Conservation (phyloP, 345 rosid genomes). For the Xanthoceras sorbifolium region DNA sequence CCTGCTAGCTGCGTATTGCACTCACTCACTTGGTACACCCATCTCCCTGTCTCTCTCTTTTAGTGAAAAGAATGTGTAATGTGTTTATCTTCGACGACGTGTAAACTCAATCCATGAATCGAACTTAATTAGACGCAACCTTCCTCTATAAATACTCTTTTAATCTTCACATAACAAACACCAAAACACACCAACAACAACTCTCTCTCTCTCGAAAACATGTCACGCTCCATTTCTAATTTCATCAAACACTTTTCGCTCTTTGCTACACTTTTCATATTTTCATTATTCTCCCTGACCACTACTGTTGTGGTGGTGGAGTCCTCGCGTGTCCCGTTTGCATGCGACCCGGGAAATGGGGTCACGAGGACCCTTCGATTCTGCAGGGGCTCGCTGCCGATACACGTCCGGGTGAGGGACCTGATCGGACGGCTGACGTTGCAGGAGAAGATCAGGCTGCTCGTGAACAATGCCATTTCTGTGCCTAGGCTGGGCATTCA, state of each 20-base stretch:
- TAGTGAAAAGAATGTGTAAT: background rate
- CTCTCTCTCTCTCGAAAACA: background rate
- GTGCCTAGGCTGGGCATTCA: slow-evolving; percentile 85
- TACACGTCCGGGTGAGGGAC: slow-evolving; percentile 73
- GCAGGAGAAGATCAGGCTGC: slow-evolving; percentile 70
- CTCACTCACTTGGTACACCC: slow-evolving; percentile 10
- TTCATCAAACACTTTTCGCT: slow-evolving; percentile 17
- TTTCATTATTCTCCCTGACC: slow-evolving; percentile 19
- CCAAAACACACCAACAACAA: slow-evolving; percentile 17
- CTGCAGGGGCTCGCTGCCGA: slow-evolving; percentile 53
- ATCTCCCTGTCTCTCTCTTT: background rate
- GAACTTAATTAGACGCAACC: slow-evolving; percentile 11
- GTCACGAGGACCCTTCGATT: slow-evolving; percentile 53
- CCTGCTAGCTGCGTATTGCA: slow-evolving; percentile 10
- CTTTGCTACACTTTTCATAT: slow-evolving; percentile 23
- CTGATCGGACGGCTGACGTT: slow-evolving; percentile 73
- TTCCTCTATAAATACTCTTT: slow-evolving; percentile 43
- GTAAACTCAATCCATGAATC: slow-evolving; percentile 33
- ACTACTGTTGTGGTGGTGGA: slow-evolving; percentile 15
- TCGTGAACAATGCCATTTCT: slow-evolving; percentile 78
- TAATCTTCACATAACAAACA: background rate
- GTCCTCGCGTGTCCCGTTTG: slow-evolving; percentile 50
- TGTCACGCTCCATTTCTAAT: slow-evolving; percentile 15
- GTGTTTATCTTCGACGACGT: slow-evolving; percentile 28
- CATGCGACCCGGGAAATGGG: slow-evolving; percentile 63